Percentiles rank a stretch among this genome's conserved stretches.
Conservation (phyloP, 2,329 filamentous ascomycete genomes). For the Pestalotiopsis sp. region DNA sequence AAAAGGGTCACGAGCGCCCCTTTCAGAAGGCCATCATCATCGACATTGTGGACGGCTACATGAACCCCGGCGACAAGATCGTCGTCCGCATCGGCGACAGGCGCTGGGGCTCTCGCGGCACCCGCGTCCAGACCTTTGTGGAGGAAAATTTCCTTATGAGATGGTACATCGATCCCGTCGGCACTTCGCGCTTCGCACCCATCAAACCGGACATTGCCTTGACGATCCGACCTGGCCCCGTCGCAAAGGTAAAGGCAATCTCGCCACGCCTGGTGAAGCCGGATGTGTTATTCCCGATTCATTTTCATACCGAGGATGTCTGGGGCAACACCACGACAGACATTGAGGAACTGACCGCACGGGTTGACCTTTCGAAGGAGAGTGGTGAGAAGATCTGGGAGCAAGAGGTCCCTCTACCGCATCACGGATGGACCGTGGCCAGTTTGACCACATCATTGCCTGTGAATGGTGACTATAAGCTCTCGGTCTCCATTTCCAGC, state of each 20-base stretch:
- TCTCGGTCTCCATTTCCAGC: background rate
- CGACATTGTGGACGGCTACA: slow-evolving; percentile 38
- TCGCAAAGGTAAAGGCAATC: slow-evolving; percentile 22
- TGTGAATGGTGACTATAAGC: slow-evolving; percentile 17
- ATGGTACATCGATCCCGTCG: slow-evolving; percentile 40
- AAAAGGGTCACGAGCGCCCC: slow-evolving; percentile 40
- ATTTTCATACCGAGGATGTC: slow-evolving; percentile 27
- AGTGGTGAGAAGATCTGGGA: background rate
- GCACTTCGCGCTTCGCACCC: slow-evolving; percentile 36
- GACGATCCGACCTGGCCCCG: slow-evolving; percentile 25
- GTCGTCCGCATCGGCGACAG: slow-evolving; percentile 35
- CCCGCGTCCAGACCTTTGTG: slow-evolving; percentile 37
- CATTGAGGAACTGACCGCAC: slow-evolving; percentile 11
- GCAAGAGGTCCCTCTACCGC: background rate
- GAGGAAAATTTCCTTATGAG: slow-evolving; percentile 36
- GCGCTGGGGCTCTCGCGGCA: slow-evolving; percentile 33
- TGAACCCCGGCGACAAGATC: slow-evolving; percentile 38
- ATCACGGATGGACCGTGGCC: background rate
- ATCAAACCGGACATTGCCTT: slow-evolving; percentile 36
- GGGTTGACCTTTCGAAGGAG: slow-evolving; percentile 9
- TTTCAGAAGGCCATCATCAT: slow-evolving; percentile 42
- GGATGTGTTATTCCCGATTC: slow-evolving; percentile 23
- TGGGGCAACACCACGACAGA: slow-evolving; percentile 32
- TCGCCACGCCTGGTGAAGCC: slow-evolving; percentile 17
- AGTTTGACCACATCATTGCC: background rate